Base-by-base conservation (phyloP, 352 stramenopile genomes). In the Globisporangium spinosum region DNA sequence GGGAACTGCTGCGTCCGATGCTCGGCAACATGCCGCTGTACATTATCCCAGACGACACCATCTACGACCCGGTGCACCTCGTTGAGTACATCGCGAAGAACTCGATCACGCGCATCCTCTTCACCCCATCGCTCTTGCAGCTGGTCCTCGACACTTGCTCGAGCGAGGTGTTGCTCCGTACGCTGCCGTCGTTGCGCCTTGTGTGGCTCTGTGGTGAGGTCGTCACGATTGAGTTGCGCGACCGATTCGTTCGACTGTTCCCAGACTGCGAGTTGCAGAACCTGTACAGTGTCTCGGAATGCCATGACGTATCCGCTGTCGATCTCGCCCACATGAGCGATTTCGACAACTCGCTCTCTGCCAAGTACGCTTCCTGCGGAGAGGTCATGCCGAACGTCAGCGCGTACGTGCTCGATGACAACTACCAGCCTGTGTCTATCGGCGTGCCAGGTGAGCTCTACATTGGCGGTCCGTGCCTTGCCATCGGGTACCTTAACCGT, bases 261-360 rank as follows among this genome's bases (percentile, higher is more conserved):
- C 88, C 91, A 1, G 67, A 90, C 29, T 95, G 87, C 40, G 80
- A 94, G 65, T 78, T 98, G 13, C 82, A 97, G 67, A 98, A 98
- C 70, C 77, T 98, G 10, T 98, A 98, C 75, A 97, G 88, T 45
- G 96, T 98, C 29, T 95, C 80, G 32, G 94, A 98, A 74, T 98
- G 93, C 72, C 93, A 98, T 72, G 94, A 98, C 57, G 91, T 97
- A 10, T 94, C 87, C 1, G 85, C 89, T 5, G 82, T 92, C 23
- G 83, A 95, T 70, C 76, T 97, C 12, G 79, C 85, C 23, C 77
- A 87, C 58, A 85, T 93, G 70, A 87, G 83, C 27, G 74, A 80
- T 3, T 93, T 85, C 35, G 87, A 94, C 70, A 84, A 85, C 56
- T 76, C 80, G 32, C 72, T 92, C 25, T 90, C 81, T 22, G 87